Base-by-base conservation (phyloP, 169 alveolate genomes). In the Cryptosporidium baileyi region DNA sequence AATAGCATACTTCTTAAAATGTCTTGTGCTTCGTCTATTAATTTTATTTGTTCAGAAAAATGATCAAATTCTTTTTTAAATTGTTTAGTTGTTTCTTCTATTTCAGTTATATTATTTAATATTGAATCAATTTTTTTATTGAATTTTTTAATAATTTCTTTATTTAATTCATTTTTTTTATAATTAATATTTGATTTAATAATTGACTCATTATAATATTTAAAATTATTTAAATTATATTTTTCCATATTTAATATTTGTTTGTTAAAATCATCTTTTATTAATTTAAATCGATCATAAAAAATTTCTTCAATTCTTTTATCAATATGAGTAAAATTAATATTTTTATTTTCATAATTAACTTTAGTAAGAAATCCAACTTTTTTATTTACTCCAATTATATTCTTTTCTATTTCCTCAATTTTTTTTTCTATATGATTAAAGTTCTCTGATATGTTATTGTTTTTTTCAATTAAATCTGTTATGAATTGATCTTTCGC, bases 1-100 rank as follows among this genome's bases (percentile, higher is more conserved):
- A 52, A 74, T 30, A 74, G 17, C 65, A 57, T 40, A 8, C 67
- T 40, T 34, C 22, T 74, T 38, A 74, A 41, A 0, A 51, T 60
- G 36, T 74, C 74, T 36, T 74, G 85, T 17, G 85, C 60, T 0
- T 74, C 74, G 24, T 74, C 67, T 26, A 74, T 36, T 54, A 74
- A 17, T n/a, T 74, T 36, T 15, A 74, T 32, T 19, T 74, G 74
- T n/a, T 74, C 60, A 5, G 30, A 54, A n/a, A 74, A 19, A 19
- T 38, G 49, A 8, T 54, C 44, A 17, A 74, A 40, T 17, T 74
- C 85, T 4, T 32, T 24, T 19, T 26, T 57, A 1, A 74, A 24
- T n/a, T n/a, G 32, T 0, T 26, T 17, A 51, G 17, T 36, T 15
- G 9, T 26, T 54, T 17, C 32, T 19, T 74, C 60, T 13, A 49